Base-by-base conservation (phyloP, 495 filamentous ascomycete genomes). In the Astrocystis sublimbata region DNA sequence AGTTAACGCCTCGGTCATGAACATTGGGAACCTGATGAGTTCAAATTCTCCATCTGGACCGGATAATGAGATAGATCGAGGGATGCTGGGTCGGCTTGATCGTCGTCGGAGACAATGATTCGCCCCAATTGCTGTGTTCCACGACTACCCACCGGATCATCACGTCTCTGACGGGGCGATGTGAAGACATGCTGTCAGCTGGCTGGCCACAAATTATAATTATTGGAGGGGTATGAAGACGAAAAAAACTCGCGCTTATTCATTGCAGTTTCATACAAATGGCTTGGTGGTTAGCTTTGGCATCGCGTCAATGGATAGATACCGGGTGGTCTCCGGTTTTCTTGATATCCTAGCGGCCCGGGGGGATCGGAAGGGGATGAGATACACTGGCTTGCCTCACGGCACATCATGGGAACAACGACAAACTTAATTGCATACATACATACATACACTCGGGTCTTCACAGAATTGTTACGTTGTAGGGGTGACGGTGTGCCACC, bases 51-150 rank as follows among this genome's bases (percentile, higher is more conserved):
- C n/a, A n/a, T n/a, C n/a, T n/a, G n/a, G n/a, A n/a, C n/a, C 71
- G 26, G 61, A 26, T 42, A 65, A 68, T 43, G 68, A 76, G 24
- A 81, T 82, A 31, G 79, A 82, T 56, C 68, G 68, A 23, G 73
- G 64, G 58, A 82, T 82, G 79, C 63, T 82, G 17, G 75, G 72
- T 5, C 67, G 71, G 17, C 50, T 75, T 4, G 71, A 73, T 65
- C 62, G 68, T 13, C 64, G 64, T 38, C 64, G n/a, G 49, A 41
- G 26, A 57, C 26, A 59, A n/a, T n/a, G 12, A 41, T 46, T 53
- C 50, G 30, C 13, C 5, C n/a, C n/a, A n/a, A n/a, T n/a, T n/a
- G n/a, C n/a, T n/a, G n/a, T n/a, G n/a, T n/a, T n/a, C n/a, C 17
- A 31, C 36, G 8, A 33, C 10, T 40, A 38, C 17, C 12, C 23